Evolutionary conservation across 1,284 basidiomycete genomes (phyloP), one percentile per base, ranked within the genome.

Genomic region (Lignosus rhinocerotis): DNA sequence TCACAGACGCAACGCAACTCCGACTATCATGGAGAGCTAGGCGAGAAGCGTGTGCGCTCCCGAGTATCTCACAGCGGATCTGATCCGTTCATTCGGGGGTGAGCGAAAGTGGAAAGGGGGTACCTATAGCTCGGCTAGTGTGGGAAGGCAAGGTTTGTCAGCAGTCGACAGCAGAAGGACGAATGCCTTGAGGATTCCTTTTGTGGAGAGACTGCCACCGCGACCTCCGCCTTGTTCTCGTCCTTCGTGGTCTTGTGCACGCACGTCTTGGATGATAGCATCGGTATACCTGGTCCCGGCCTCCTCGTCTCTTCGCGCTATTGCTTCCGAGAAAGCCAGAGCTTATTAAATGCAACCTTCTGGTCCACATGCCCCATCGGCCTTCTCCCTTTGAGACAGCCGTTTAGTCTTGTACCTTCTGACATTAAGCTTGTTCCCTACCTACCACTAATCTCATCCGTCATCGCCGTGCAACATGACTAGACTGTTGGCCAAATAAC

Each of bases 111-210:
- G 39, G 57, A 33, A 61, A 55, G 55, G 19, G 21, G 19, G 52
- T 17, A 19, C 58, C 62, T 43, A 42, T 3, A 21, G 41, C 4
- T 5, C 39, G 62, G 61, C 43, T 30, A 21, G 31, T 43, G 56
- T 61, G 59, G 53, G 62, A 64, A 55, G 57, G 16, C 43, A 48
- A 53, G 53, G 50, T 61, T 59, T 57, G 62, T 64, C 62, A 64
- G 59, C 62, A 38, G 43, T n/a, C 36, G 25, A 25, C 25, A 25
- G 25, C 14, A 44, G 47, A 21, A 41, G 39, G 39, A 38, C 41
- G 19, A 47, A 47, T 43, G 49, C 46, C 39, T 53, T 58, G 39
- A 49, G 32, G 21, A 31, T 53, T 51, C 56, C 56, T 19, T 53
- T 48, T 17, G 52, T 6, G 44, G 55, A 34, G 32, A 17, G 47